Percentiles rank a stretch among this genome's conserved stretches.
Evolutionary conservation across 2,329 filamentous ascomycete genomes (phyloP).

Genomic region (Cryphonectria carpinicola): DNA sequence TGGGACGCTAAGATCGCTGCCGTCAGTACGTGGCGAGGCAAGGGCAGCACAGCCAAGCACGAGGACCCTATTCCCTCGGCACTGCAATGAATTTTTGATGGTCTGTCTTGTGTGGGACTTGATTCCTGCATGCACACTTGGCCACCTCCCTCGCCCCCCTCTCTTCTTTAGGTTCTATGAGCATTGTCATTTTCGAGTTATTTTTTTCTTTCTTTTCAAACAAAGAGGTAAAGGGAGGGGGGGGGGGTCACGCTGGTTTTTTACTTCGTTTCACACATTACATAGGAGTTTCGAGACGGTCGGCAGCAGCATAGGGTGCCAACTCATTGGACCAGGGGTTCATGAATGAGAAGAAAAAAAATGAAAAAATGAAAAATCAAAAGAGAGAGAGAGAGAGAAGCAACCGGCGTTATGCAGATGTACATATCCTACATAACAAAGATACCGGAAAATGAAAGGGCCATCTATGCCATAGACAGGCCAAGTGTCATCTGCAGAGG

Average conservation of each 20-base stretch:
- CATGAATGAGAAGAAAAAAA: background rate
- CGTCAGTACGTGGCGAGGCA: constrained; percentile 93
- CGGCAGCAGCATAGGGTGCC: constrained; percentile 3
- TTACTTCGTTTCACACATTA: background rate
- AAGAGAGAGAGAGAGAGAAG: background rate
- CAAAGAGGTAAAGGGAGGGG: background rate
- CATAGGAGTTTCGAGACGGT: background rate
- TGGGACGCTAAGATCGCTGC: constrained; percentile 91
- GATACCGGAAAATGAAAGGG: background rate
- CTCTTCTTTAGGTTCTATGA: background rate
- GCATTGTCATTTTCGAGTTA: background rate
- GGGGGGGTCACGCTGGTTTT: background rate
- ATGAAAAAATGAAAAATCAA: too few species aligned
- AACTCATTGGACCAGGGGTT: background rate
- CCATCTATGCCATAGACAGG: background rate
- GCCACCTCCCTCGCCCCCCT: background rate
- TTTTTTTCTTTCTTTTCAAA: background rate
- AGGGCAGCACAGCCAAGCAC: constrained; percentile 90
- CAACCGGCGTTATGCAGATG: background rate
- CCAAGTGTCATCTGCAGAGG: background rate
- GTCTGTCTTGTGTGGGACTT: background rate
- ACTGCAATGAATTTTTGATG: constrained; percentile 28
- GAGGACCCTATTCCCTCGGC: constrained; percentile 58
- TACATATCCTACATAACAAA: background rate
- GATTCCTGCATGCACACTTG: constrained; percentile 2